Conservation (phyloP, 306 rosid species). For the Begonia loranthoides region DNA sequence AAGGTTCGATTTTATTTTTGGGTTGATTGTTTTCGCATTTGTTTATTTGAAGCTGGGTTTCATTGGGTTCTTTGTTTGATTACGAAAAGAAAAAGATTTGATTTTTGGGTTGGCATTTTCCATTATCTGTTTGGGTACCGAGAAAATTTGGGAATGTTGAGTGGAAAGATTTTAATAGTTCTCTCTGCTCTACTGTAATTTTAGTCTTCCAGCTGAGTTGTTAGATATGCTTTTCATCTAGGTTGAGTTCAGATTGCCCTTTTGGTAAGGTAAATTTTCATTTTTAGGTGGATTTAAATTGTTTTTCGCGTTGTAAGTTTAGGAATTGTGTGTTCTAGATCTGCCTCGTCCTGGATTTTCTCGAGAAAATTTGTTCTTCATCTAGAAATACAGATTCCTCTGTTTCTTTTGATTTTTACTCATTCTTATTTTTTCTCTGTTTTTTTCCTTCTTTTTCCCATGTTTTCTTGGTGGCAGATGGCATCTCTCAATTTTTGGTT, state of each 20-base stretch:
- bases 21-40: background rate
- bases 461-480: background rate
- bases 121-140: background rate
- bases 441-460: conserved; percentile 15
- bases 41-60: background rate
- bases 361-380: background rate
- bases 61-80: conserved; percentile 2
- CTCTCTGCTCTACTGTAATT: too few species aligned
- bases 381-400: background rate
- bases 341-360: conserved; percentile 6
- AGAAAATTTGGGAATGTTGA: background rate
- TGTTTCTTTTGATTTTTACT: background rate
- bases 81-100: background rate
- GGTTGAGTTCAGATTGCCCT: background rate
- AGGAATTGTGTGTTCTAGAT: conserved; percentile 5
- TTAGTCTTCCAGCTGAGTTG: background rate
- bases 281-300: background rate
- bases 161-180: background rate
- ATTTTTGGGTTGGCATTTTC: background rate
- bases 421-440: background rate
- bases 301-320: background rate
- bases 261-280: background rate
- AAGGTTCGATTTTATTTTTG: conserved; percentile 28
- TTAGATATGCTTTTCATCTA: background rate
- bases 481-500: conserved; percentile 2